Base-by-base conservation (phyloP, 2,329 filamentous ascomycete species). In the Cercospora zeae-maydis region DNA sequence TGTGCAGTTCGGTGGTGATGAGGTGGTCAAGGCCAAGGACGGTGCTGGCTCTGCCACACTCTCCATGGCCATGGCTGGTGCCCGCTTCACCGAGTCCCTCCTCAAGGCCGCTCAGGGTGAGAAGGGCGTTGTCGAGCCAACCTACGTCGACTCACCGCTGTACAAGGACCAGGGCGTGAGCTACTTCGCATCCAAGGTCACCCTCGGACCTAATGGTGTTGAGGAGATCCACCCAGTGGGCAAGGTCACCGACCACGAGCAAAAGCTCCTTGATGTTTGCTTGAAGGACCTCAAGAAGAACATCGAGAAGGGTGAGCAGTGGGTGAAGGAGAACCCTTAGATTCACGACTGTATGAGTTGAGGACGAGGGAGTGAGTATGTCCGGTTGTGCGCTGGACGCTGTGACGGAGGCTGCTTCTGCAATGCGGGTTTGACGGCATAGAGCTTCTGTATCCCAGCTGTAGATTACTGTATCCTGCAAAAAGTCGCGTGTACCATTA, bases 1-100 rank as follows among this genome's bases (percentile, higher is more conserved):
- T 79, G 95, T 98, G 76, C 93, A 98, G 84, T 98, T 98, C 79
- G 93, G 95, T 80, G 93, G 93, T 85, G 93, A 98, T 79, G 93
- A 98, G 88, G 93, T 98, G 72, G 93, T 98, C 83, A 87, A 97
- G 88, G 95, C 93, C 81, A 98, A 98, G 90, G 93, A 93, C 78
- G 95, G 93, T 80, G 92, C 93, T 75, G 93, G 93, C 74, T 97
- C 92, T 72, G 93, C 93, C 78, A 98, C 93, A 69, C 90, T 98
- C 73, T 97, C 92, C 83, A 99, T 99, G 93, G 93, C 93, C 76
- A 93, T 96, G 87, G 93, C 93, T 71, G 93, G 93, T 82, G 86
- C 85, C 69, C 85, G 86, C 72, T 88, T 89, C 80, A 92, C 95
- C 73, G 93, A 98, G 84, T 92, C 90, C 72, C 83, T 99, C 74